Base-by-base conservation (phyloP, 495 filamentous ascomycete genomes). In the Friedmanniomyces endolithicus region DNA sequence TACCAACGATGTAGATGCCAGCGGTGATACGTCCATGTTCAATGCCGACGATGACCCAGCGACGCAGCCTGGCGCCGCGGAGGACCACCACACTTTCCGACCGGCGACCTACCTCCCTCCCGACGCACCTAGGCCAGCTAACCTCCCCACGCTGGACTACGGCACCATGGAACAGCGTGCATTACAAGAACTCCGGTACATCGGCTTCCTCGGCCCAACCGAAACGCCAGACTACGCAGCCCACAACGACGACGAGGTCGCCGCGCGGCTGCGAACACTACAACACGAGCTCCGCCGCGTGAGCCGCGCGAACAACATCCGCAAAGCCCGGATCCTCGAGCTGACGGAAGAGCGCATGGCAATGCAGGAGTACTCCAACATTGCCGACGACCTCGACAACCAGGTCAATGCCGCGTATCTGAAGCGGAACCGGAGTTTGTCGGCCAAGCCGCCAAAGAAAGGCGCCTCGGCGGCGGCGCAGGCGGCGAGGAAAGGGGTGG, bases 331-430 rank as follows among this genome's bases (percentile, higher is more conserved):
- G 16, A 77, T 99, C 11, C 78, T 85, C 1, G 87, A 95, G 17
- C 76, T 95, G 19, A 84, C 90, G 1, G 84, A 87, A 60, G 90
- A 94, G 66, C 80, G 86, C 58, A 87, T 97, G 81, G 94, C 92
- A 1, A 78, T 87, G 66, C 92, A 97, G 60, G 92, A 99, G 66
- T 99, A 94, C 70, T 82, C 80, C 62, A 96, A 89, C 59, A 99
- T 99, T 64, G 82, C 90, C 55, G 92, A 99, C 63, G 92, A 97
- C 67, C 82, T 99, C 23, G 92, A 99, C 70, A 79, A 81, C 50
- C 92, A 99, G 69, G 90, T 99, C 48, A 87, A 96, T 64, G 82
- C 87, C 63, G 89, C 90, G 24, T 99, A 95, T 63, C 81, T 94
- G 35, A 97, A 97, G 74, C 85, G 92, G 39, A 95, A 88, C n/a